Evolutionary conservation across 2,329 filamentous ascomycete species (phyloP), one percentile per base, ranked within the genome.

Genomic region (Cladosporium sp.): DNA sequence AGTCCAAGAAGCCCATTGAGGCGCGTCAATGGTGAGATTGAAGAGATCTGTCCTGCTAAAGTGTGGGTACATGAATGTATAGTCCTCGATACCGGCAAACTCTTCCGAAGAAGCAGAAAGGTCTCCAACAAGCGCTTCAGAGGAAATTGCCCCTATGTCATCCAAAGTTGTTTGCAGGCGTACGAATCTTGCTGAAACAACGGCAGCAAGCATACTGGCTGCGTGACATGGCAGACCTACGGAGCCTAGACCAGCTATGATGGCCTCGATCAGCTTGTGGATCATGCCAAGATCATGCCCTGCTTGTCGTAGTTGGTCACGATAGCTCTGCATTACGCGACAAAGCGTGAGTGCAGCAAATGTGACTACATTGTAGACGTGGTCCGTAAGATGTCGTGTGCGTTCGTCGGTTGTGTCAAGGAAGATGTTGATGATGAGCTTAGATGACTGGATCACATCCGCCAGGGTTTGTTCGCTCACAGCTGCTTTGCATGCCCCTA

Each of bases 301-400:
- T 21, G 29, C 52, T 35, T 56, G 6, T 21, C 12, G 52, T 23
- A 56, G 52, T 29, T 56, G 52, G 10, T 26, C 7, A 29, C 16
- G 11, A 56, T 68, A 60, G 40, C 65, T 66, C 33, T 55, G 74
- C 3, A 81, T 67, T 1, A 82, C 61, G 31, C 79, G 76, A 55
- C 73, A 77, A 1, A 79, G 69, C 3, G 77, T 79, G 28, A 79
- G 72, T 3, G 77, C 80, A 0, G 80, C 77, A 62, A 82, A 83
- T 5, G 79, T 80, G 57, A 82, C 79, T 73, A 82, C 80, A 66
- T 82, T 80, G 65, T 82, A 82, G 23, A 82, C 80, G 59, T 82
- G 80, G 64, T 83, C 80, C 3, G 76, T 81, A 5, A 82, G 69
- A 68, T 83, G 80, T 16, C 76, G 75, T 1, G 80, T 82, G 1